Percentiles rank a stretch among this genome's conserved stretches.
phyloP scores from a whole-genome alignment of 2,329 filamentous ascomycete genomes.

The Pezicula carpinea region DNA sequence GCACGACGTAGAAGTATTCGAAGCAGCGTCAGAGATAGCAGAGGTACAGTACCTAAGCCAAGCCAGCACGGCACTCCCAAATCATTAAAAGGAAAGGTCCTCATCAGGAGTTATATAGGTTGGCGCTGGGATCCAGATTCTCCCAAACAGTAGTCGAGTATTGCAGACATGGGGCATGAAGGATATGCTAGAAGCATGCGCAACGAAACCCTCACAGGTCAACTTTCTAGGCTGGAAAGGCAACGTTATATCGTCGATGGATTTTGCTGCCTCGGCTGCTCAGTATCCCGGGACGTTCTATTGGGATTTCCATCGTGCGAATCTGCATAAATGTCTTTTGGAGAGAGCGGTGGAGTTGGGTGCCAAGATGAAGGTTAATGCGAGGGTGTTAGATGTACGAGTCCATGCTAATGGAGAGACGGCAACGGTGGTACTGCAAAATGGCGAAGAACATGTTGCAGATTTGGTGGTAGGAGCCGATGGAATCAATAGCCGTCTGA shows the following conservation, averaged over 20 bases:
- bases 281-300: slow-evolving; percentile 27
- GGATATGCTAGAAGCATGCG: slow-evolving; percentile 8
- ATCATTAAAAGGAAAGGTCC: slow-evolving; percentile 38
- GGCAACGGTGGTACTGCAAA: slow-evolving; percentile 24
- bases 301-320: slow-evolving; percentile 43
- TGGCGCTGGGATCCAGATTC: slow-evolving; percentile 26
- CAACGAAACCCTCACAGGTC: slow-evolving; percentile 39
- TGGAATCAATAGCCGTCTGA: slow-evolving; percentile 33
- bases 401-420: slow-evolving; percentile 11
- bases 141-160: slow-evolving; percentile 20
- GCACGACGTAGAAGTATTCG: slow-evolving; percentile 36
- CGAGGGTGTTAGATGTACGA: slow-evolving; percentile 31
- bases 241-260: slow-evolving; percentile 20
- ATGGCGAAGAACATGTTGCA: slow-evolving; percentile 18
- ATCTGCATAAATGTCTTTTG: slow-evolving; percentile 40
- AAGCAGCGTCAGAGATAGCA: slow-evolving; percentile 34
- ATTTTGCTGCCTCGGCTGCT: slow-evolving; percentile 15
- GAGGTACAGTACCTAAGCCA: slow-evolving; percentile 32
- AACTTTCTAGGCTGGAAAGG: slow-evolving; percentile 40
- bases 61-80: slow-evolving; percentile 36
- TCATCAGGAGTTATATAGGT: slow-evolving; percentile 42
- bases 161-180: slow-evolving; percentile 22
- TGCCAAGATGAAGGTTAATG: slow-evolving; percentile 33
- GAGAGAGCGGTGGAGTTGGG: slow-evolving; percentile 34
- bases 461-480: slow-evolving; percentile 4